Evolutionary conservation across 495 filamentous ascomycete genomes (phyloP).

Genomic region (Podospora appendiculata): DNA sequence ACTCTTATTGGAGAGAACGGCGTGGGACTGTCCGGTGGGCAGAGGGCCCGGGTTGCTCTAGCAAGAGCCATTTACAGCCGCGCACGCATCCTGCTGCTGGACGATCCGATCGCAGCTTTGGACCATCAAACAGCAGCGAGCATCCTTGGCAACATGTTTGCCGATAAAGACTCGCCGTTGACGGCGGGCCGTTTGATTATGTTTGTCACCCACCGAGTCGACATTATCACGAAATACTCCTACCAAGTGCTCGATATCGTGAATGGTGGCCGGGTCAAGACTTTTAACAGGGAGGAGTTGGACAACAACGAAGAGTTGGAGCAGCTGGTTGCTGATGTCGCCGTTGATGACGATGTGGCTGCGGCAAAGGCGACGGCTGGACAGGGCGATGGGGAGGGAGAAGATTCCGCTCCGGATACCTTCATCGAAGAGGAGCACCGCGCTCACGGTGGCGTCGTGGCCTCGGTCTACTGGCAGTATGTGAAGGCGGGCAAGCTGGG

Average conservation of each 20-base stretch:
- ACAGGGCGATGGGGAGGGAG: conserved; percentile 16
- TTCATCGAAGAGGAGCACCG: conserved; percentile 78
- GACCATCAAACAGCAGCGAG: conserved; percentile 76
- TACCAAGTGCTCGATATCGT: conserved; percentile 60
- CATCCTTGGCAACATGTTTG: conserved; percentile 62
- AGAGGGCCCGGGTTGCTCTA: conserved; percentile 86
- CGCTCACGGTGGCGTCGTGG: conserved; percentile 66
- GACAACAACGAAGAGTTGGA: conserved; percentile 15
- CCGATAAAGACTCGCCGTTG: conserved; percentile 43
- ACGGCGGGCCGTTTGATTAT: conserved; percentile 55
- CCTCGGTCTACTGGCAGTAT: conserved; percentile 72
- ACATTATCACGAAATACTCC: conserved; percentile 57
- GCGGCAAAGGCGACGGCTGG: conserved; percentile 1
- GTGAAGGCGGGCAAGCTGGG: conserved; percentile 65
- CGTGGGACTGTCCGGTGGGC: conserved; percentile 90
- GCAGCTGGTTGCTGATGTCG: conserved; percentile 6
- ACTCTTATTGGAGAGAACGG: conserved; percentile 95
- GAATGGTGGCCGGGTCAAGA: conserved; percentile 41
- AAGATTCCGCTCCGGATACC: conserved; percentile 52
- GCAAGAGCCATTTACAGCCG: conserved; percentile 91
- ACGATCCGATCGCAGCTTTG: conserved; percentile 90
- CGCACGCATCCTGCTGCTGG: conserved; percentile 85
- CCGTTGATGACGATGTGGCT: neutral
- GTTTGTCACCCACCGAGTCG: conserved; percentile 72
- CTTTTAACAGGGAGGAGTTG: conserved; percentile 34